phyloP scores from a whole-genome alignment of 2,329 filamentous ascomycete species.

The Didymella segeticola region DNA sequence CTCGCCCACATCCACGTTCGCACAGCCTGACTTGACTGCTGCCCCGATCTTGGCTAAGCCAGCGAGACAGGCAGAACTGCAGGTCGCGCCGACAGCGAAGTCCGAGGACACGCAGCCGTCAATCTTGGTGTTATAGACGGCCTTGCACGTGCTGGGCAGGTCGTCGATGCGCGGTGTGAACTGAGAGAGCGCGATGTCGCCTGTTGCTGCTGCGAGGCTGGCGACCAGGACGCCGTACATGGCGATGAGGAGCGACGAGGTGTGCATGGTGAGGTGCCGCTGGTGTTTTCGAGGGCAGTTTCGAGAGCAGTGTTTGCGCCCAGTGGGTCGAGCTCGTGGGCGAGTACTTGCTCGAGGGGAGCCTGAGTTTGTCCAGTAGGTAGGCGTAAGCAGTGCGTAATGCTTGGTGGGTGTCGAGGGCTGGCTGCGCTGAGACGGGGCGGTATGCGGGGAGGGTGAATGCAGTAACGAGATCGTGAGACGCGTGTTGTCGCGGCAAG shows the following conservation, averaged over 20 bases:
- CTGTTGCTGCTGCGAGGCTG: constrained; percentile 27
- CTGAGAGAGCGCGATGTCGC: constrained; percentile 53
- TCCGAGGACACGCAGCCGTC: constrained; percentile 50
- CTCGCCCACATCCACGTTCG: constrained; percentile 43
- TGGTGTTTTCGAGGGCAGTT: constrained; percentile 18
- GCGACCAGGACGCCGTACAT: constrained; percentile 32
- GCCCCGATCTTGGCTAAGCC: constrained; percentile 47
- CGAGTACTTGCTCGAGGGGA: constrained; percentile 11
- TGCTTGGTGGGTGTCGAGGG: constrained; percentile 12
- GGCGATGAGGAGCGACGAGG: constrained; percentile 22
- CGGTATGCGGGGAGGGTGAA: constrained; percentile 28
- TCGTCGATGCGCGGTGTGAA: constrained; percentile 53
- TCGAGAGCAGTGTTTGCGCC: constrained; percentile 12
- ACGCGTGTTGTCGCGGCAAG: constrained; percentile 31
- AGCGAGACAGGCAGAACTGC: constrained; percentile 49
- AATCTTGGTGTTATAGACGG: constrained; percentile 52
- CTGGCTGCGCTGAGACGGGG: constrained; percentile 34
- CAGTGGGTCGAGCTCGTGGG: constrained; percentile 19
- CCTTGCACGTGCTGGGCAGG: constrained; percentile 49
- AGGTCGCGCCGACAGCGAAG: constrained; percentile 43
- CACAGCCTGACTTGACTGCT: constrained; percentile 45
- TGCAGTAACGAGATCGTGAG: constrained; percentile 28
- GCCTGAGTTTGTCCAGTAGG: constrained; percentile 21
- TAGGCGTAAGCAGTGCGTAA: constrained; percentile 12
- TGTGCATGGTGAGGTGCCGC: constrained; percentile 30